These are phyloP conservation scores for Periconia digitata DNA, from an alignment of 2,329 filamentous ascomycete genomes.

Conservation along the genomic window DNA sequence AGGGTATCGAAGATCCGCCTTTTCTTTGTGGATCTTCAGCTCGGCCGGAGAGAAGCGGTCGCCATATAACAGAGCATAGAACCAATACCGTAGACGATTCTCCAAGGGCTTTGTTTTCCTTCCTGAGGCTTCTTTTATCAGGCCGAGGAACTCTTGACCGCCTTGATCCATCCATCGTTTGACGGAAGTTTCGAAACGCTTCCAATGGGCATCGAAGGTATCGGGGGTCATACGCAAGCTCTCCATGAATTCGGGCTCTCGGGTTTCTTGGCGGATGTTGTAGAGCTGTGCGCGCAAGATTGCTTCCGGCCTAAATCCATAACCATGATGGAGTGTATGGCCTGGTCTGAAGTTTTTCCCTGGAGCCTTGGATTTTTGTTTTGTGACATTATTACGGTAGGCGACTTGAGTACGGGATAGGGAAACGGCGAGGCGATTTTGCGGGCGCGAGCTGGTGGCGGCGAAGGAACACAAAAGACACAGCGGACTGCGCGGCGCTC, in stretches of 20 bases:
- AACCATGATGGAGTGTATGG: too few species aligned
- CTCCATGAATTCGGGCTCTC: conserved; percentile 22
- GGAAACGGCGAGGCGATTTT: conserved; percentile 34
- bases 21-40: conserved; percentile 40
- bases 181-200: conserved; percentile 27
- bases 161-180: conserved; percentile 26
- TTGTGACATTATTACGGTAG: conserved; percentile 5
- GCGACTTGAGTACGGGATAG: conserved; percentile 30
- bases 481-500: conserved; percentile 31
- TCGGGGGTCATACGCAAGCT: conserved; percentile 26
- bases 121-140: conserved; percentile 15
- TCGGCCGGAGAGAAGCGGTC: conserved; percentile 40
- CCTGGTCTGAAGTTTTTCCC: too few species aligned
- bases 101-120: conserved; percentile 16
- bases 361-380: not conserved
- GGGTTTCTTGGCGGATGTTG: conserved; percentile 17
- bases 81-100: conserved; percentile 68
- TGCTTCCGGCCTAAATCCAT: too few species aligned
- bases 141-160: conserved; percentile 15
- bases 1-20: conserved; percentile 86
- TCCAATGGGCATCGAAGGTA: too few species aligned
- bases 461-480: conserved; percentile 47
- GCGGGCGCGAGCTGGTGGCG: conserved; percentile 19
- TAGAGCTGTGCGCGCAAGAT: conserved; percentile 16
- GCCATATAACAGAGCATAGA: conserved; percentile 54